Percentiles rank a stretch among this genome's conserved stretches.
Conservation (phyloP, 1,139 yeast species). For the Geotrichum australiense region DNA sequence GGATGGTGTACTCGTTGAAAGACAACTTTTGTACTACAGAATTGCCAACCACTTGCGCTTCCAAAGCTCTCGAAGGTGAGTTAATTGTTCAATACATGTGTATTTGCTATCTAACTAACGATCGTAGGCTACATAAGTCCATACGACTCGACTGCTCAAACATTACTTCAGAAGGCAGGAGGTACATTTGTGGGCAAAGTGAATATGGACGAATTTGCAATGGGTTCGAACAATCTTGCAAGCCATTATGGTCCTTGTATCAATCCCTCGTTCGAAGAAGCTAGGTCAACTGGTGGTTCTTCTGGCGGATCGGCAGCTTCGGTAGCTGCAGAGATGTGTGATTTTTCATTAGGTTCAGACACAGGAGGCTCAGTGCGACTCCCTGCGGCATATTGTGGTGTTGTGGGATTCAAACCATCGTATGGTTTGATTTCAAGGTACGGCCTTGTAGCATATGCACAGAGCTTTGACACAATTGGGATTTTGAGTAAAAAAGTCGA, state of each 20-base stretch:
- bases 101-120: slow-evolving; percentile 1
- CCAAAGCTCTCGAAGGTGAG: slow-evolving; percentile 43
- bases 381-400: slow-evolving; percentile 84
- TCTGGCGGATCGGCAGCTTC: slow-evolving; percentile 97
- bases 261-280: slow-evolving; percentile 51
- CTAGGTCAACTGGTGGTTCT: slow-evolving; percentile 74
- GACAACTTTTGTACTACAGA: slow-evolving; percentile 70
- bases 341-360: slow-evolving; percentile 79
- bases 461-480: slow-evolving; percentile 92
- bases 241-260: slow-evolving; percentile 51
- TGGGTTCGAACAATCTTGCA: slow-evolving; percentile 67
- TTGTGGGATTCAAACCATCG: slow-evolving; percentile 83
- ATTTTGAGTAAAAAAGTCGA: slow-evolving; percentile 50
- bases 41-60: slow-evolving; percentile 70
- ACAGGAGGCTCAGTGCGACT: slow-evolving; percentile 94
- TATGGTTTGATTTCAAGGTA: slow-evolving; percentile 87
- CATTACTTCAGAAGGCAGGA: slow-evolving; percentile 47
- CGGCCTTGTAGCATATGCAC: slow-evolving; percentile 93
- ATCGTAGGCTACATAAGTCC: slow-evolving; percentile 57
- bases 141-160: slow-evolving; percentile 68
- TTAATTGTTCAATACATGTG: not conserved
- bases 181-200: slow-evolving; percentile 65
- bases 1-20: slow-evolving; percentile 47
- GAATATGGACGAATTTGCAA: slow-evolving; percentile 96
- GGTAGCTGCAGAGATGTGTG: slow-evolving; percentile 63